Evolutionary conservation across 139 green algal species (phyloP), one percentile per base, ranked within the genome.

Genomic region (Chlamydomonas incerta): DNA sequence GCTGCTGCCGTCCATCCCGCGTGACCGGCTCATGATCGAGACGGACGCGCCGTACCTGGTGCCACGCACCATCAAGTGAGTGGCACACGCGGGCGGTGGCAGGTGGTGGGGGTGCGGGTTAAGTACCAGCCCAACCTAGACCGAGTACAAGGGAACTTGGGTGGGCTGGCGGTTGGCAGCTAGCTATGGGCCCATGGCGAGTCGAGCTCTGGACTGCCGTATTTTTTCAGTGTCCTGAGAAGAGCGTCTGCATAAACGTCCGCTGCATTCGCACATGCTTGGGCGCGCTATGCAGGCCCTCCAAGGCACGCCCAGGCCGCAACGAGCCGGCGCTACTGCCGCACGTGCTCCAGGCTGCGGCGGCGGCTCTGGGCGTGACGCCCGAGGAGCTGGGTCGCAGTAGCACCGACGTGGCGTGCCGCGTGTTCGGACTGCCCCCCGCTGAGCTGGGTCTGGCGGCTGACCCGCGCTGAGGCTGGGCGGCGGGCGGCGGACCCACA

Each of bases 11-110:
- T 68, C 67, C 6, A 94, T 97, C 15, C 93, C 95, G 2, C 52
- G 47, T 0, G 89, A 96, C 73, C 73, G 86, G 9, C 87, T 97
- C 20, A 92, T 97, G 89, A 92, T 97, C 14, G 94, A 97, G 81
- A 97, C 95, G 14, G 95, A 97, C 82, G 90, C 87, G 20, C 95
- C 95, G 0, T 97, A 97, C 83, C 87, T 97, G 47, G 90, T 89
- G 8, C 93, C 93, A 0, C 74, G 93, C 1, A 91, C 75, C 37
- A 94, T 96, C 77, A 90, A 63, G 86, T 90, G 52, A 86, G 75
- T n/a, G n/a, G n/a, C n/a, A n/a, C n/a, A n/a, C n/a, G n/a, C n/a
- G n/a, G n/a, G n/a, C n/a, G n/a, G n/a, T n/a, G n/a, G n/a, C n/a
- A n/a, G n/a, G n/a, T n/a, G n/a, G n/a, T n/a, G n/a, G n/a, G n/a